Evolutionary conservation across 169 alveolate genomes (phyloP).

Genomic region (Eimeria acervulina): DNA sequence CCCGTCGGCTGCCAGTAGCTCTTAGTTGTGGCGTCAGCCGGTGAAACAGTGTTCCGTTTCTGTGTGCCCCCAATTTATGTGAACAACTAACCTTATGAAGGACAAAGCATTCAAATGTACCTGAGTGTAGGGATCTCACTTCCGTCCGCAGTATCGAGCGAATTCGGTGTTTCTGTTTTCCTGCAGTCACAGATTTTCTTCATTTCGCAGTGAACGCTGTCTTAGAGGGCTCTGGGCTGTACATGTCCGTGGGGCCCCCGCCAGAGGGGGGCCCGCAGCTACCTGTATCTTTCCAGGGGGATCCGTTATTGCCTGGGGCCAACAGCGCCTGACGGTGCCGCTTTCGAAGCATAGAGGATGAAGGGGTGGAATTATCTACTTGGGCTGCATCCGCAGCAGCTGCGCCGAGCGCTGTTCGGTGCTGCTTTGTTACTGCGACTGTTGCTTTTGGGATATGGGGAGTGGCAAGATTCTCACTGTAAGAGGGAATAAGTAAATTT

Average conservation of each 20-base stretch:
- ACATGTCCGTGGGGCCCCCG: background rate
- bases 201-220: background rate
- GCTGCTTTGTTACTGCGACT: constrained; percentile 71
- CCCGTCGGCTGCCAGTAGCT: background rate
- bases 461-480: constrained; percentile 81
- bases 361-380: background rate
- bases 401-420: constrained; percentile 54
- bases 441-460: constrained; percentile 69
- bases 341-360: constrained; percentile 2
- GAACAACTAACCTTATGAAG: background rate
- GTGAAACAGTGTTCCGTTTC: background rate
- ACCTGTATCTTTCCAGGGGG: background rate
- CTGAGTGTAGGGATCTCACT: background rate
- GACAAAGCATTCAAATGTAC: background rate
- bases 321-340: background rate
- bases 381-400: constrained; percentile 50
- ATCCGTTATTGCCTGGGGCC: no score
- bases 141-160: background rate
- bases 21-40: background rate
- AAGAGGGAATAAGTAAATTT: background rate
- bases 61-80: background rate
- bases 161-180: background rate
- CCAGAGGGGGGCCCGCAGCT: constrained; percentile 39
- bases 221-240: background rate
- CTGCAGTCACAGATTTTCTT: no score